Conservation (phyloP, 371 early-diverging fungal genomes). For the Mucor circinelloides region DNA sequence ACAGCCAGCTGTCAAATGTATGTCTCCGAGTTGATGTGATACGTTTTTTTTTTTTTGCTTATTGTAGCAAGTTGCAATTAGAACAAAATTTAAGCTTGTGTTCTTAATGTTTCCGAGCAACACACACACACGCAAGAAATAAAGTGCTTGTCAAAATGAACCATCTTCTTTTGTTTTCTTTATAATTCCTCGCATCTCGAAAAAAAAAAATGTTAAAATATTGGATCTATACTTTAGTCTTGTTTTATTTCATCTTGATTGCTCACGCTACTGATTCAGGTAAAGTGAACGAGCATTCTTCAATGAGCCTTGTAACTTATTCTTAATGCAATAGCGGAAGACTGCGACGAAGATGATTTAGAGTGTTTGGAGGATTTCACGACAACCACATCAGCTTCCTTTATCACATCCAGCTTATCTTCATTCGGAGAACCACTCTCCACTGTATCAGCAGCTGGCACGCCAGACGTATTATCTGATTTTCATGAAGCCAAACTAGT, state of each 20-base stretch:
- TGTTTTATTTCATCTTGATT: neutral
- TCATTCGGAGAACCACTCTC: neutral
- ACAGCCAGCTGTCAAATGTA: neutral
- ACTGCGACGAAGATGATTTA: constrained; percentile 8
- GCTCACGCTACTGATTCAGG: neutral
- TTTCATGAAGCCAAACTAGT: constrained; percentile 18
- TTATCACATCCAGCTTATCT: neutral
- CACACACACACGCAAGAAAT: neutral
- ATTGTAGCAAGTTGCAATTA: neutral
- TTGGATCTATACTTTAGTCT: neutral
- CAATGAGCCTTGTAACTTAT: neutral
- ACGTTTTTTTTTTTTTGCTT: neutral
- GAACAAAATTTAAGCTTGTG: neutral
- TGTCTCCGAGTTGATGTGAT: constrained; percentile 1
- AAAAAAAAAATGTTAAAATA: neutral
- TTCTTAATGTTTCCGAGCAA: neutral
- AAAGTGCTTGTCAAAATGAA: neutral
- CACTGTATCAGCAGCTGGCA: neutral
- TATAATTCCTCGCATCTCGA: neutral
- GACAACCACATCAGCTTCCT: neutral
- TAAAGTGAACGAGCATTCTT: neutral
- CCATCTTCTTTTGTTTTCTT: neutral
- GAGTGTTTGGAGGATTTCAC: neutral
- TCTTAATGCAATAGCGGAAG: neutral
- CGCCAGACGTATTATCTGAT: neutral